A percentile compares a stretch with the other conserved stretches of the same genome.
Evolutionary conservation across 2,329 filamentous ascomycete species (phyloP).

Genomic region (Endoconidiophora laricicola): DNA sequence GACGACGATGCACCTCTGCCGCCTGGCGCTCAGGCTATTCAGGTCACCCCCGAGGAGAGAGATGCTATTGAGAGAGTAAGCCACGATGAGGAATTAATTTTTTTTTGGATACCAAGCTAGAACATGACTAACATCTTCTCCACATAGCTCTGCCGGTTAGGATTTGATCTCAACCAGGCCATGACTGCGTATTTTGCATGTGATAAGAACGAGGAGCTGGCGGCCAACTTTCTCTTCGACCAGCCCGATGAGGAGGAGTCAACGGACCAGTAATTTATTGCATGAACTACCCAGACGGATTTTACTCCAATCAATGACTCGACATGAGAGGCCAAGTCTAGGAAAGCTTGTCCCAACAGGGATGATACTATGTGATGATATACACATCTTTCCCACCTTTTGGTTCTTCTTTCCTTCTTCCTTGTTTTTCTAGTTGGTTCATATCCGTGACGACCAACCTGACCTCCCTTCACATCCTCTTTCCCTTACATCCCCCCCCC

Average conservation of each 20-base stretch:
- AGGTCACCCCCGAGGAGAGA: conserved; percentile 87
- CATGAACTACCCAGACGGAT: background rate
- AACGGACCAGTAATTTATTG: conserved; percentile 14
- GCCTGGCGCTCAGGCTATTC: conserved; percentile 75
- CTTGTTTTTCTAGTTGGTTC: background rate
- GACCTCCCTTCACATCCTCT: no score
- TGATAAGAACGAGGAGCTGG: conserved; percentile 97
- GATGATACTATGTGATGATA: no score
- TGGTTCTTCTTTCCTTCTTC: background rate
- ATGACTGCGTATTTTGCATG: conserved; percentile 98
- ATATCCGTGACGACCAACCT: no score
- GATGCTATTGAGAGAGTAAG: conserved; percentile 88
- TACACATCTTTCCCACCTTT: no score
- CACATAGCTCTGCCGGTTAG: conserved; percentile 67
- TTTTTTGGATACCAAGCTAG: background rate
- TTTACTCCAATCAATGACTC: background rate
- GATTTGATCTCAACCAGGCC: conserved; percentile 81
- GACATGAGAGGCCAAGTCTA: no score
- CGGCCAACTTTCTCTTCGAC: conserved; percentile 95
- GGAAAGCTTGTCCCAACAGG: no score
- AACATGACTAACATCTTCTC: background rate
- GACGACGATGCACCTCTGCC: conserved; percentile 74
- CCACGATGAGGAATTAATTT: background rate
- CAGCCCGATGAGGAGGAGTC: conserved; percentile 73
- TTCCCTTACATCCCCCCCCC: background rate